These are phyloP conservation scores for Vigna angularis DNA, from an alignment of 306 rosid genomes.

Conservation along the genomic window DNA sequence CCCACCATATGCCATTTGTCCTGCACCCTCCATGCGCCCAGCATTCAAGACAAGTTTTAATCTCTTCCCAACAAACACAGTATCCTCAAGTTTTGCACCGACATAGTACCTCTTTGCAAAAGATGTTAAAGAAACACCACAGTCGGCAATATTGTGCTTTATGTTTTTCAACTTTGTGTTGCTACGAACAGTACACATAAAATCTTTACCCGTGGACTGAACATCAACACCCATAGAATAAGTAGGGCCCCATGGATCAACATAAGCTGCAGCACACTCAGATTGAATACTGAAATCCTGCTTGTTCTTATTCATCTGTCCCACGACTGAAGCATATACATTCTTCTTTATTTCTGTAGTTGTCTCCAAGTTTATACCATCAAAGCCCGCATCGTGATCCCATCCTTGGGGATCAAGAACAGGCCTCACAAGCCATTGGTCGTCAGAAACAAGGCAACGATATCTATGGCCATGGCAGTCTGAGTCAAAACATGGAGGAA, in stretches of 20 bases:
- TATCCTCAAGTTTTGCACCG: conserved; percentile 92
- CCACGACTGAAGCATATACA: conserved; percentile 60
- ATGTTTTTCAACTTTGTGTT: conserved; percentile 69
- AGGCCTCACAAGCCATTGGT: conserved; percentile 86
- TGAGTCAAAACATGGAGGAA: conserved; percentile 82
- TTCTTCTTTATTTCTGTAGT: conserved; percentile 64
- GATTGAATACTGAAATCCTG: conserved; percentile 79
- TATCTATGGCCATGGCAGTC: conserved; percentile 75
- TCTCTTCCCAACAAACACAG: conserved; percentile 78
- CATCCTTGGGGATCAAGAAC: conserved; percentile 96
- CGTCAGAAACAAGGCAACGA: conserved; percentile 71
- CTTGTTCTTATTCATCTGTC: conserved; percentile 90
- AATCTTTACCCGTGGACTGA: conserved; percentile 80
- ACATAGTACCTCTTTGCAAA: conserved; percentile 67
- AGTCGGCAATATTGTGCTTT: conserved; percentile 68
- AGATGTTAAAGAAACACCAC: conserved; percentile 86
- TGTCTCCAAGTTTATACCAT: conserved; percentile 87
- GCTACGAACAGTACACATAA: conserved; percentile 69
- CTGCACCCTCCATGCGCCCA: conserved; percentile 74
- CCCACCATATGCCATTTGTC: conserved; percentile 86
- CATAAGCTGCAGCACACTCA: conserved; percentile 80
- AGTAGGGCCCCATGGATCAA: conserved; percentile 65
- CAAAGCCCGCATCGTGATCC: conserved; percentile 96
- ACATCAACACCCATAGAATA: conserved; percentile 77
- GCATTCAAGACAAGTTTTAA: conserved; percentile 73